Conservation (phyloP, 176 grass and related monocot species). For the Lolium multiflorum region DNA sequence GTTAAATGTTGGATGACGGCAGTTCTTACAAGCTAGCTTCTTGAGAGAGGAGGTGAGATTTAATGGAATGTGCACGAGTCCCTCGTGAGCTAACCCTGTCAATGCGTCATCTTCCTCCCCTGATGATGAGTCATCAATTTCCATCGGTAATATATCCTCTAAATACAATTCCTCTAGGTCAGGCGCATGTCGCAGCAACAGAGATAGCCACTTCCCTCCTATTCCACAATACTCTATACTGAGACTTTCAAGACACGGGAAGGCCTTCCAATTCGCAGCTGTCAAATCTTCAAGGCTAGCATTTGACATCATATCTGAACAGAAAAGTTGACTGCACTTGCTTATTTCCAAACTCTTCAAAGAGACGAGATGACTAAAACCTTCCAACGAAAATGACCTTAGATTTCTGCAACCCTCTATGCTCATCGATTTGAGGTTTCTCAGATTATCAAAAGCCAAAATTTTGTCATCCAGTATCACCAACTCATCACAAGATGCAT, state of each 20-base stretch:
- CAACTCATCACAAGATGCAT: neutral
- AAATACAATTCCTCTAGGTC: neutral
- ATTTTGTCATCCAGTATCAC: neutral
- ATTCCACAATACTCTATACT: accelerated
- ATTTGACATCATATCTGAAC: neutral
- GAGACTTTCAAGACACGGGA: neutral
- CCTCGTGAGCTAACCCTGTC: neutral
- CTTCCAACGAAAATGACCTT: neutral
- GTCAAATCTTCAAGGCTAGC: neutral
- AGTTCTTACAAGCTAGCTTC: accelerated
- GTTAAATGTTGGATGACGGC: neutral
- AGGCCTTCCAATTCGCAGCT: neutral
- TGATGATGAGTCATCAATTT: neutral
- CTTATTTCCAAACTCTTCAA: neutral
- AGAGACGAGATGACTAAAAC: conserved; percentile 7
- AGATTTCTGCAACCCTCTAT: neutral
- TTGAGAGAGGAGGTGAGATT: neutral
- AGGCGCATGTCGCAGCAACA: neutral
- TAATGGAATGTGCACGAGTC: neutral
- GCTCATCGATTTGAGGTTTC: neutral
- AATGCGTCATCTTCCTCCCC: neutral
- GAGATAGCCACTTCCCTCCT: neutral
- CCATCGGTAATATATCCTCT: accelerated
- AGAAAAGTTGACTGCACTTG: neutral
- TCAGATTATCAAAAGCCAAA: conserved; percentile 33